These are phyloP conservation scores for Lactifluus piperatus DNA, from an alignment of 768 basidiomycete genomes.

Conservation along the genomic window DNA sequence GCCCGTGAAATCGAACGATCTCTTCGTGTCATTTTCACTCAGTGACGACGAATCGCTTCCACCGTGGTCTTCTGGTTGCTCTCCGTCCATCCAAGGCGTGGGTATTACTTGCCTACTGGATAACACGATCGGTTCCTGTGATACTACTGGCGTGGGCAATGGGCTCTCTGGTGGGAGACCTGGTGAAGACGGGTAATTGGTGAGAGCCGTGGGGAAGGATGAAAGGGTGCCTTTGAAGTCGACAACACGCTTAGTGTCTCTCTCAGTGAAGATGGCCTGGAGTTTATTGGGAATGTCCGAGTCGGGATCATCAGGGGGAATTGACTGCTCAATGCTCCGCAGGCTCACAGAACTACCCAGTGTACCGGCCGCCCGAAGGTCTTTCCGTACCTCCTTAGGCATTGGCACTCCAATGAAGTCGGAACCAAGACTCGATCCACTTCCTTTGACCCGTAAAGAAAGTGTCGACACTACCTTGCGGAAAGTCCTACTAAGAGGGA, in stretches of 20 bases:
- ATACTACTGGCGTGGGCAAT: slow-evolving; percentile 26
- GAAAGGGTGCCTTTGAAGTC: slow-evolving; percentile 35
- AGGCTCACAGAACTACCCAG: slow-evolving; percentile 53
- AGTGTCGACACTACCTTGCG: slow-evolving; percentile 18
- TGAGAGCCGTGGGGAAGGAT: slow-evolving; percentile 13
- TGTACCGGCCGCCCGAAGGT: slow-evolving; percentile 57
- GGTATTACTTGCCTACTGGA: slow-evolving; percentile 34
- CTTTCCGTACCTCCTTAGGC: slow-evolving; percentile 42
- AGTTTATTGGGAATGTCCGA: slow-evolving; percentile 80
- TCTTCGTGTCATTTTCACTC: slow-evolving; percentile 64
- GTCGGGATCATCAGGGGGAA: slow-evolving; percentile 55
- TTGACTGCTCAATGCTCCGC: slow-evolving; percentile 34
- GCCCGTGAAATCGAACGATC: slow-evolving; percentile 78
- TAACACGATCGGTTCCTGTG: background rate
- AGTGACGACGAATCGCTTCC: slow-evolving; percentile 31
- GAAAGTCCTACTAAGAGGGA: slow-evolving; percentile 8
- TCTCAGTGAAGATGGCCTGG: slow-evolving; percentile 45
- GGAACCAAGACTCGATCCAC: background rate
- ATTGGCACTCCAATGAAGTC: slow-evolving; percentile 29
- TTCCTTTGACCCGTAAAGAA: slow-evolving; percentile 5
- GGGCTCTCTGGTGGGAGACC: slow-evolving; percentile 37
- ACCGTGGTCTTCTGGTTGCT: slow-evolving; percentile 33
- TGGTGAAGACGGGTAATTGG: slow-evolving; percentile 28
- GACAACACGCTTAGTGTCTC: slow-evolving; percentile 26
- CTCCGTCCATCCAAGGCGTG: slow-evolving; percentile 39